These are phyloP conservation scores for Tolypocladium cylindrosporum DNA, from an alignment of 2,329 filamentous ascomycete species.

Conservation along the genomic window DNA sequence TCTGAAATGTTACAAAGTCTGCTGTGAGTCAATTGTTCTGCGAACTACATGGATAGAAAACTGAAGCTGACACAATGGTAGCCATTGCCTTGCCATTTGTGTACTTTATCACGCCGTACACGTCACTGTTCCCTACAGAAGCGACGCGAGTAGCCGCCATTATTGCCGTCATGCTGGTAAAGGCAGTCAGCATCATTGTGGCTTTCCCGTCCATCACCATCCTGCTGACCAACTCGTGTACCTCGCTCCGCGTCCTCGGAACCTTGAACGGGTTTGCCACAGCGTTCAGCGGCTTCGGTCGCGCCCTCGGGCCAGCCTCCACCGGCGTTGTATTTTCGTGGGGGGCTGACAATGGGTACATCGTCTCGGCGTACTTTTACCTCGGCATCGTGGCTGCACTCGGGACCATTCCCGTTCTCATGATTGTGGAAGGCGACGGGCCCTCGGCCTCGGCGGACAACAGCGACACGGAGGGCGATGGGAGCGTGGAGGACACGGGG, in stretches of 20 bases:
- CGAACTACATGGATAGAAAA: background rate
- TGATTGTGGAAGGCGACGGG: conserved; percentile 66
- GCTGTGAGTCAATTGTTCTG: conserved; percentile 27
- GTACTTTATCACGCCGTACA: conserved; percentile 77
- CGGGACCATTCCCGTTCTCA: conserved; percentile 63
- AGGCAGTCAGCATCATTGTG: conserved; percentile 69
- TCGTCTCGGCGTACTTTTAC: conserved; percentile 74
- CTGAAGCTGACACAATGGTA: conserved; percentile 8
- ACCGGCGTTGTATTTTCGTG: conserved; percentile 64
- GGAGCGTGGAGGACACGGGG: conserved; percentile 8
- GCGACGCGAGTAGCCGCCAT: conserved; percentile 49
- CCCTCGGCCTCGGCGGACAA: conserved; percentile 28
- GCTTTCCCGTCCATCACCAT: conserved; percentile 87
- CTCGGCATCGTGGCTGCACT: conserved; percentile 54
- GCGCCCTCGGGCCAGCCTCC: conserved; percentile 68
- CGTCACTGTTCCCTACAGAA: conserved; percentile 47
- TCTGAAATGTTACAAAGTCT: conserved; percentile 60
- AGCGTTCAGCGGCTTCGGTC: conserved; percentile 67
- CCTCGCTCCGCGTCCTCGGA: conserved; percentile 63
- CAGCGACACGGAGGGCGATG: conserved; percentile 22
- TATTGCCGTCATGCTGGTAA: conserved; percentile 59
- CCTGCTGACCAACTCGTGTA: conserved; percentile 77
- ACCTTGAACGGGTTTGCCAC: conserved; percentile 90
- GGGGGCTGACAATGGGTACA: conserved; percentile 65
- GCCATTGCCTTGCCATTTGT: conserved; percentile 60